Evolutionary conservation across 345 rosid genomes (phyloP).

Genomic region (Alliaria petiolata): DNA sequence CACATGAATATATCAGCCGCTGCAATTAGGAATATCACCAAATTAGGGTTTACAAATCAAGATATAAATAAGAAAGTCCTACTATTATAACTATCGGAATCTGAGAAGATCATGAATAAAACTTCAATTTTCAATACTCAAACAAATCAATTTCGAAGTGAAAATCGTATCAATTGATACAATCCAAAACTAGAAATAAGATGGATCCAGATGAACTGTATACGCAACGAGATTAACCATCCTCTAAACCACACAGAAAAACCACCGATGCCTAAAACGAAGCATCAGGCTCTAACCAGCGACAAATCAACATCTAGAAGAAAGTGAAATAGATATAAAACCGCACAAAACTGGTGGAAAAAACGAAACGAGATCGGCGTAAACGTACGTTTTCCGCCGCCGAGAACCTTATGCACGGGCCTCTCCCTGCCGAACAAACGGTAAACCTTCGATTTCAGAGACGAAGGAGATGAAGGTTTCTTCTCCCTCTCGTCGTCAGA

Average conservation of each 20-base stretch:
- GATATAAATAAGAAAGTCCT: background rate
- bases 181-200: background rate
- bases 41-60: background rate
- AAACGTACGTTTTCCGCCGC: constrained; percentile 36
- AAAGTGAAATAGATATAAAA: background rate
- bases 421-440: constrained; percentile 76
- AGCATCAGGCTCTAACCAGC: background rate
- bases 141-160: background rate
- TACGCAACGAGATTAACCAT: background rate
- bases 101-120: background rate
- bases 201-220: background rate
- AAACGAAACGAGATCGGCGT: background rate
- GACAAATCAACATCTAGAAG: background rate
- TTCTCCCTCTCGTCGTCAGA: constrained; percentile 32
- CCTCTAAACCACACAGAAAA: background rate
- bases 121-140: background rate
- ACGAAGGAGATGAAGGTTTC: constrained; percentile 12
- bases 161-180: background rate
- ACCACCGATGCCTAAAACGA: background rate
- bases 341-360: background rate
- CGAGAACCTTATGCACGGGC: constrained; percentile 33
- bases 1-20: constrained; percentile 86
- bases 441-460: constrained; percentile 38
- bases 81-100: background rate
- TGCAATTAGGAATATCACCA: constrained; percentile 13